Base-by-base conservation (phyloP, 2,329 filamentous ascomycete species). In the Zymoseptoria brevis region DNA sequence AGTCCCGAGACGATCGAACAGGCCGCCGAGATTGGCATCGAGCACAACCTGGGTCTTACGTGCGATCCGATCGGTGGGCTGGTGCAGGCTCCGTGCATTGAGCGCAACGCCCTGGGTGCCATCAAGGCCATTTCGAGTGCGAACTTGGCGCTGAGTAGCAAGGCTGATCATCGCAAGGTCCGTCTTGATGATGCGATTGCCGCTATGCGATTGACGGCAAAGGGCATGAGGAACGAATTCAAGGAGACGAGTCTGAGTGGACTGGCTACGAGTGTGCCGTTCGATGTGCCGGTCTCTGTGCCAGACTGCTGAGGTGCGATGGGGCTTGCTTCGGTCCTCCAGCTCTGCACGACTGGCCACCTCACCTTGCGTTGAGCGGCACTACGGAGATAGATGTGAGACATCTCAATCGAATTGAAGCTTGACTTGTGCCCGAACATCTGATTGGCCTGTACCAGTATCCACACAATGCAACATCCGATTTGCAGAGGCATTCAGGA, bases 181-280 rank as follows among this genome's bases (percentile, higher is more conserved):
- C 71, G 78, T 24, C 73, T 81, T 3, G 79, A 81, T 57, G 78
- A 80, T 57, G 79, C 79, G 5, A 80, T 81, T 55, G 74, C 76
- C 4, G 79, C 79, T 6, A 81, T 81, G 79, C 71, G 79, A 0
- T 62, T 81, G 13, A 81, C 79, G 0, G 79, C 79, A 3, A 74
- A 78, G 68, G 79, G 79, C 0, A 81, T 81, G 79, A 71, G 79
- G 30, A 80, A 80, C 41, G 79, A 81, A 69, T 81, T 81, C 67
- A 81, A 81, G 71, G 79, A 81, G 70, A 81, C 79, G 3, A 80
- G 78, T 60, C 66, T 81, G 24, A 80, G 78, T 53, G 78, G 78
- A 2, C 62, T 80, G 60, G 78, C 78, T n/a, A 80, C 77, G 2
- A 80, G 78, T 59, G 79, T 80, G 58, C 76, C 78, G 8, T 67